Percentiles rank a stretch among this genome's conserved stretches.
phyloP scores from a whole-genome alignment of 1,284 basidiomycete species.

The Crepidotus sp. region DNA sequence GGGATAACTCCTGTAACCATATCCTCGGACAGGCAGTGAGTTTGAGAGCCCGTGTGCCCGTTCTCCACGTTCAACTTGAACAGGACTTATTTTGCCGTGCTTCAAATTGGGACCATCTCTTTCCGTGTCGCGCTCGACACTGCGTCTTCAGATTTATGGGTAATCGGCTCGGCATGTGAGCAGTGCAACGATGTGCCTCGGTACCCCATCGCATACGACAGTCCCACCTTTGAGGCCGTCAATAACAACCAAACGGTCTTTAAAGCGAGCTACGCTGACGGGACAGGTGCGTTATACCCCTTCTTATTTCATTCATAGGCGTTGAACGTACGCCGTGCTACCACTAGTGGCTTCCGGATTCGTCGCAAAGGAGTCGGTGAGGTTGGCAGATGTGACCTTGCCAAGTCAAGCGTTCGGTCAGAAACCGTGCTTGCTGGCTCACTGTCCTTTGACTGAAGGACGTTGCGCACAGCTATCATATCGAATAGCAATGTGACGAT shows the following conservation, averaged over 20 bases:
- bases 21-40: slow-evolving; percentile 34
- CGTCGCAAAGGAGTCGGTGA: slow-evolving; percentile 54
- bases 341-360: slow-evolving; percentile 58
- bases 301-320: slow-evolving; percentile 10
- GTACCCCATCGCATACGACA: slow-evolving; percentile 59
- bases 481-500: slow-evolving; percentile 55
- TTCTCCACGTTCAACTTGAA: slow-evolving; percentile 25
- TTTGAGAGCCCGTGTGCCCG: slow-evolving; percentile 17
- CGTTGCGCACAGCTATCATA: slow-evolving; percentile 39
- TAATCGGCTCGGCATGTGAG: slow-evolving; percentile 58
- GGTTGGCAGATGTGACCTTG: slow-evolving; percentile 49
- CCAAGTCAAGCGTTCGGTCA: slow-evolving; percentile 58
- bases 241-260: slow-evolving; percentile 54
- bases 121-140: slow-evolving; percentile 70
- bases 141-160: slow-evolving; percentile 68
- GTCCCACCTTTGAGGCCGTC: slow-evolving; percentile 52
- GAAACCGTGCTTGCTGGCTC: slow-evolving; percentile 18
- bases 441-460: slow-evolving; percentile 1
- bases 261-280: slow-evolving; percentile 53
- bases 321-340: slow-evolving; percentile 1
- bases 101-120: slow-evolving; percentile 49
- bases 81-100: slow-evolving; percentile 51
- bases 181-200: slow-evolving; percentile 48
- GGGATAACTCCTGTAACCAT: slow-evolving; percentile 26
- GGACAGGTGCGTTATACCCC: slow-evolving; percentile 39